Base-by-base conservation (phyloP, 2,329 filamentous ascomycete genomes). In the Aspergillus fumigatus region DNA sequence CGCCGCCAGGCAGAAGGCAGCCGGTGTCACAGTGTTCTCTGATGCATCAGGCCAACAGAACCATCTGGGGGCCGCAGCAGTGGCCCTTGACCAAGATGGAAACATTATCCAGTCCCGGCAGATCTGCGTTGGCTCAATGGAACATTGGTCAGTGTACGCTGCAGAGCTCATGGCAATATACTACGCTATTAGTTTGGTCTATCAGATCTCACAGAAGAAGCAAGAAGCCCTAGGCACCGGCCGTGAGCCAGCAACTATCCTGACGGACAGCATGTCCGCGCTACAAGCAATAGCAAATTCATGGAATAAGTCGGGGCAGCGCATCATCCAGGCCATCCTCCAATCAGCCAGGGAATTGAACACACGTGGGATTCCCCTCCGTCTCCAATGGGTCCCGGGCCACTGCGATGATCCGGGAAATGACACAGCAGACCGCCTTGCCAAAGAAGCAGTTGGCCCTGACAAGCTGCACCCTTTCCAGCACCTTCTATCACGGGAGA, bases 231-330 rank as follows among this genome's bases (percentile, higher is more conserved):
- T n/a, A 19, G 14, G 14, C 19, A 54, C 23, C 41, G 11, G 51
- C 10, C 26, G 38, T 14, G 29, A 54, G 40, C 25, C 50, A 27
- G 60, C 51, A 35, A 64, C 54, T 23, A 62, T 66, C 52, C 54
- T 65, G 8, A 55, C 53, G n/a, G 50, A 66, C 23, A 64, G 62
- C 14, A 61, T 47, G 40, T 66, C 59, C n/a, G 60, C 56, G 7
- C 40, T 65, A 14, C 53, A 65, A 50, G 59, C 54, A 27, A 62
- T 63, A 27, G 26, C 47, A 35, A 66, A 57, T 43, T 6, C 55
- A 9, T n/a, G 48, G 17, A 66, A 67, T 32, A 61, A 59, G 26
- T 64, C 53, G 0, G 59, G 63, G n/a, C 55, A 65, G 50, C 48
- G 48, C 3, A 67, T 67, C 48, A 52, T 64, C 23, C 50, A 65